These are phyloP conservation scores for Phaeolepiota aurea DNA, from an alignment of 768 basidiomycete species.

Conservation along the genomic window DNA sequence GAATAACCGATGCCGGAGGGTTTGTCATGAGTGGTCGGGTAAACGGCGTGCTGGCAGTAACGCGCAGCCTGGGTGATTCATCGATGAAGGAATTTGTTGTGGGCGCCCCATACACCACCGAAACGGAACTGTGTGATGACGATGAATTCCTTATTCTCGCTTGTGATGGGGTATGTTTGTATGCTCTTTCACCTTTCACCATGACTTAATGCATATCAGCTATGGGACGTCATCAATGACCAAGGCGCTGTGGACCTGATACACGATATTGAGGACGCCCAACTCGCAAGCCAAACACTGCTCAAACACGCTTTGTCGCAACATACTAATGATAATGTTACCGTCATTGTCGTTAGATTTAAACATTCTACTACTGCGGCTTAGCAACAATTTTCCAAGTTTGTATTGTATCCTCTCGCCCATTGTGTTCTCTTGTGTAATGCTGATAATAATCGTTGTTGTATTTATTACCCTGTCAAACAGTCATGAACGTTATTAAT, in stretches of 20 bases:
- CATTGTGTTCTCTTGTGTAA: no score
- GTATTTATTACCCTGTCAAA: no score
- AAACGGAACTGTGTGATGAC: conserved; percentile 81
- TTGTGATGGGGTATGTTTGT: conserved; percentile 81
- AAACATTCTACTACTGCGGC: conserved; percentile 31
- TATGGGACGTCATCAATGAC: conserved; percentile 95
- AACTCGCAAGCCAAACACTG: conserved; percentile 66
- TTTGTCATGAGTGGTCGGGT: conserved; percentile 99
- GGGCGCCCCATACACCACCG: conserved; percentile 97
- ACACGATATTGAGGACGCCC: conserved; percentile 63
- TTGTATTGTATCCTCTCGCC: no score
- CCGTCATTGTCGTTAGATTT: conserved; percentile 83
- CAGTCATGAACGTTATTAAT: no score
- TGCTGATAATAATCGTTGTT: no score
- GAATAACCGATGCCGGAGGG: conserved; percentile 95
- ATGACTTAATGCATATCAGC: conserved; percentile 32
- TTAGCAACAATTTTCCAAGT: no score
- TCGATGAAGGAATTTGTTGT: conserved; percentile 99
- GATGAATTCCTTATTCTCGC: conserved; percentile 95
- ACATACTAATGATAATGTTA: conserved; percentile 94
- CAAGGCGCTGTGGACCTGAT: conserved; percentile 87
- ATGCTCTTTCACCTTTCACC: not conserved
- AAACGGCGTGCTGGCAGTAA: conserved; percentile 95
- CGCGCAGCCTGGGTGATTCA: conserved; percentile 90
- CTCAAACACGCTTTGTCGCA: conserved; percentile 80